phyloP scores from a whole-genome alignment of 768 basidiomycete species.

The Termitomyces sp. region DNA sequence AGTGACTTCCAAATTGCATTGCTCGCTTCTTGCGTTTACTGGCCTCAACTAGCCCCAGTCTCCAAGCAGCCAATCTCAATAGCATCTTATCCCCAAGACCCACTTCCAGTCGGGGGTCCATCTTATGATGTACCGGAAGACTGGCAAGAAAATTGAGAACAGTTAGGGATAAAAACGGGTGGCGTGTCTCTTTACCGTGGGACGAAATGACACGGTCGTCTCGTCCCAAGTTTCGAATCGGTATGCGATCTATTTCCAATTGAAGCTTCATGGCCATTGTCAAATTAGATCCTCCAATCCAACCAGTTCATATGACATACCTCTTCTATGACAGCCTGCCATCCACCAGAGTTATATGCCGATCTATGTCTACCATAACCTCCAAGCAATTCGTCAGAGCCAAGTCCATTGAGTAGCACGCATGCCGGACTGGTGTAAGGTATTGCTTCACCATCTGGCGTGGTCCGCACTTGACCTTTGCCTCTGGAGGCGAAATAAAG shows the following conservation, averaged over 20 bases:
- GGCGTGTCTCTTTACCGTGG: conserved; percentile 87
- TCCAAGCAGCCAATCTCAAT: conserved; percentile 62
- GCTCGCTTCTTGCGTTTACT: conserved; percentile 82
- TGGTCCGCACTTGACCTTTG: conserved; percentile 46
- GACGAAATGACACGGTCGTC: conserved; percentile 93
- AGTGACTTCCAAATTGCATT: conserved; percentile 94
- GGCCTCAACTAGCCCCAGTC: conserved; percentile 72
- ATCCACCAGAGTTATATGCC: conserved; percentile 61
- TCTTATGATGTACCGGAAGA: conserved; percentile 77
- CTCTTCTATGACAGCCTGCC: conserved; percentile 77
- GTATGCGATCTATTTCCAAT: conserved; percentile 82
- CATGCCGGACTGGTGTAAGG: conserved; percentile 70
- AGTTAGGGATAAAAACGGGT: conserved; percentile 82
- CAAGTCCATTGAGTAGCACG: conserved; percentile 86
- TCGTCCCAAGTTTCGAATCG: conserved; percentile 84
- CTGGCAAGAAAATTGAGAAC: conserved; percentile 73
- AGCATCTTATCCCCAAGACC: conserved; percentile 90
- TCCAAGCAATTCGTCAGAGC: conserved; percentile 92
- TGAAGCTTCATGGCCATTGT: conserved; percentile 55
- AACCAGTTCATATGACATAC: conserved; percentile 29
- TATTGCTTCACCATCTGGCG: conserved; percentile 26
- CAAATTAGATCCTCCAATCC: background rate
- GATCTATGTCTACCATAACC: conserved; percentile 89
- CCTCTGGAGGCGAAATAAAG: conserved; percentile 92
- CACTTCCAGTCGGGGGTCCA: conserved; percentile 67